Evolutionary conservation across 176 grass and related monocot species (phyloP), one percentile per base, ranked within the genome.

Genomic region (Phyllostachys edulis): DNA sequence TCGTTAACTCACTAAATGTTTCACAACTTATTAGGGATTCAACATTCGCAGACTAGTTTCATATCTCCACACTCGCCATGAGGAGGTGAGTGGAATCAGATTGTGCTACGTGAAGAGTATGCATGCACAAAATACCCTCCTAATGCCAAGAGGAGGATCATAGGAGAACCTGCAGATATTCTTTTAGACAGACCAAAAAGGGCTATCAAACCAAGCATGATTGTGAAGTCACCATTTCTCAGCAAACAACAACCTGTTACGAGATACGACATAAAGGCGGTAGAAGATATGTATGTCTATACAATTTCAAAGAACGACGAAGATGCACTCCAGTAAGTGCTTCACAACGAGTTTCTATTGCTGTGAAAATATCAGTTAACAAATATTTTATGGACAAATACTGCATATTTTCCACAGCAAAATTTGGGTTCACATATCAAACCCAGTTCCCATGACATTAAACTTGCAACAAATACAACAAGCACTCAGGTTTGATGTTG

Each of bases 401-500:
- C n/a, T n/a, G n/a, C n/a, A n/a, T n/a, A n/a, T n/a, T n/a, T n/a
- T n/a, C n/a, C n/a, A 14, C 5, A 42, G 56, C 20, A 77, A 77
- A 41, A 17, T 77, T 5, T 77, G 56, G 75, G 39, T 62, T 0
- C 75, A 77, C 39, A 62, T 77, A 0, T 77, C 75, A 7, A 17
- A 61, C 12, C 39, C 39, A 8, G 5, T 63, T 2, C 56, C 75
- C 0, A 18, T 77, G 7, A 44, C 6, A 9, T 3, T 77, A 45
- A 16, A 41, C 3, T 2, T n/a, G n/a, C n/a, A n/a, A n/a, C n/a
- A n/a, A n/a, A n/a, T n/a, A n/a, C n/a, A n/a, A n/a, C n/a, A n/a
- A 42, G 2, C 75, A 15, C 3, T 64, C 0, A 2, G 5, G 0
- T 14, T 26, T 2, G 1, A 45, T n/a, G 7, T 9, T 0, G 1